These are phyloP conservation scores for Glycine tomentella DNA, from an alignment of 306 rosid species.

Conservation along the genomic window DNA sequence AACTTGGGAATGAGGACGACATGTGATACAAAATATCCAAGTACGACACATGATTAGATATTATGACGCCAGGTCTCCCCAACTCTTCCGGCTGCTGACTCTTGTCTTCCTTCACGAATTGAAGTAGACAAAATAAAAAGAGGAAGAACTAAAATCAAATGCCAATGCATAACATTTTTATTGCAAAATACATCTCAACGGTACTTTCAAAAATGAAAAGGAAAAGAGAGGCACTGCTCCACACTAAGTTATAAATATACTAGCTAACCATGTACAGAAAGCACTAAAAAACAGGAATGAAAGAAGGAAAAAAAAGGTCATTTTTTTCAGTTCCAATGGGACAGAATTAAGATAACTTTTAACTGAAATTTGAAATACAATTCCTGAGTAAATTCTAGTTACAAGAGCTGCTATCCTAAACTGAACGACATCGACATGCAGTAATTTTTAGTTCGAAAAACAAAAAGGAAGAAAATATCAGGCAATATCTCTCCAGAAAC, in stretches of 20 bases:
- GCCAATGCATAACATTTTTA: not conserved
- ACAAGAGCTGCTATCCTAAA: not conserved
- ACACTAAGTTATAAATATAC: not conserved
- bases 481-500: not conserved
- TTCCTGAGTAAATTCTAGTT: not conserved
- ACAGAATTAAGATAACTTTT: conserved; percentile 3
- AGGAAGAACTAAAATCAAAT: conserved; percentile 16
- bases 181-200: conserved; percentile 5
- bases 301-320: not conserved
- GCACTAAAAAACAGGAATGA: not conserved
- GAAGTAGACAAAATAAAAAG: conserved; percentile 26
- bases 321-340: not conserved
- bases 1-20: conserved; percentile 92
- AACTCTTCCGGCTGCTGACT: conserved; percentile 57
- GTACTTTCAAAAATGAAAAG: conserved; percentile 10
- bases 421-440: not conserved
- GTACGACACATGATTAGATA: conserved; percentile 92
- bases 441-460: not conserved
- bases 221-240: conserved; percentile 1
- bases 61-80: conserved; percentile 81
- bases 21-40: conserved; percentile 93
- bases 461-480: not conserved
- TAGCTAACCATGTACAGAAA: conserved; percentile 1
- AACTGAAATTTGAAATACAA: not conserved
- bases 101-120: conserved; percentile 53